Base-by-base conservation (phyloP, 2,329 filamentous ascomycete species). In the Dothistroma pini region DNA sequence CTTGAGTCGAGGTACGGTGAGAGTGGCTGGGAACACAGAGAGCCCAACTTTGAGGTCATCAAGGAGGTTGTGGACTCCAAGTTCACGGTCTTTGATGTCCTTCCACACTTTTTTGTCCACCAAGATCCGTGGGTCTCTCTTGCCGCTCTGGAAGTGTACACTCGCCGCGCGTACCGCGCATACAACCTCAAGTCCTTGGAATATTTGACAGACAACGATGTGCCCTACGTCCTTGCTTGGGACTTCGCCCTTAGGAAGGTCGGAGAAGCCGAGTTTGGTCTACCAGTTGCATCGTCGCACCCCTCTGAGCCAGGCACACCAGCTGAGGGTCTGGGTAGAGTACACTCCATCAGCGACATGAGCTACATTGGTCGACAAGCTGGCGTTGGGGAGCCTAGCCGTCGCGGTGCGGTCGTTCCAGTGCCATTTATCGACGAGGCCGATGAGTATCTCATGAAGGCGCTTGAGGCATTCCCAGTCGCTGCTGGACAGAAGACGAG, bases 11-110 rank as follows among this genome's bases (percentile, higher is more conserved):
- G 90, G 69, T 99, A 99, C 72, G 95, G 95, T 62, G 95, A 99
- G 83, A 93, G 91, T 63, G 93, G 93, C 56, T 96, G 91, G 90
- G 93, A 97, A 66, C 95, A 99, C 79, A 85, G 95, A 68, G 90
- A 97, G 77, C 95, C 95, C 53, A 91, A 89, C 77, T 81, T 96
- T 57, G 89, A 96, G 22, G 83, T 96, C 66, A 89, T 99, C 79
- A 96, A 96, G 82, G 95, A 99, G 77, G 93, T 99, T 34, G 91
- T 99, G 56, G 95, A 99, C 77, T 97, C 95, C 58, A 96, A 96
- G 80, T 97, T 96, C 81, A 97, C 93, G 48, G 95, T 99, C 66
- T 96, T 97, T 70, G 95, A 99, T 74, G 95, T 99, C 19, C 79
- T 99, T 67, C 90, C 93, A 8, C 87, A 91, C 60, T 99, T 99